phyloP scores from a whole-genome alignment of 805 yeast species.

The Candida stauntonica region DNA sequence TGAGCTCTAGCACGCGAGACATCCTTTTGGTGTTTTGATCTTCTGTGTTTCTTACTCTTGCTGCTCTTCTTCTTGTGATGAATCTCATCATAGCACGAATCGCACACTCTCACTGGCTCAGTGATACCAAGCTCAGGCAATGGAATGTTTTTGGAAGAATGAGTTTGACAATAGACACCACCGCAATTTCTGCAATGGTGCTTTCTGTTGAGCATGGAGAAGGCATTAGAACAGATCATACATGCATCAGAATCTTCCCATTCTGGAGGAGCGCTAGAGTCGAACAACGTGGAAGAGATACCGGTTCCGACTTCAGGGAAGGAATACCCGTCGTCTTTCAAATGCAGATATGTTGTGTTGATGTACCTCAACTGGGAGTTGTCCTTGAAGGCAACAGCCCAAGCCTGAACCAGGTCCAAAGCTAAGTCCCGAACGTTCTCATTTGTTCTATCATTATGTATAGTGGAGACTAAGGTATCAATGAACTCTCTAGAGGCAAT shows the following conservation, averaged over 20 bases:
- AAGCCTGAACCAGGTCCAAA: constrained; percentile 63
- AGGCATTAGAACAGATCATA: constrained; percentile 83
- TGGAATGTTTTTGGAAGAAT: constrained; percentile 69
- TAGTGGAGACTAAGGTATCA: constrained; percentile 58
- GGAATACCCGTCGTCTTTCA: constrained; percentile 56
- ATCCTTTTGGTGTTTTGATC: constrained; percentile 20
- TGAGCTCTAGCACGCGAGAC: constrained; percentile 25
- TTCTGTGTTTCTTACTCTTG: constrained; percentile 21
- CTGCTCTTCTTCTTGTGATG: constrained; percentile 33
- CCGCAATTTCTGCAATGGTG: constrained; percentile 98
- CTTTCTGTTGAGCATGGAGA: constrained; percentile 79
- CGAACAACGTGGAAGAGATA: constrained; percentile 55
- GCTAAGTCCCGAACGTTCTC: constrained; percentile 55
- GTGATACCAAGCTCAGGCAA: constrained; percentile 82
- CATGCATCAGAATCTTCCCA: constrained; percentile 96
- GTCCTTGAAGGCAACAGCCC: constrained; percentile 71
- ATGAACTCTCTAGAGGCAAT: constrained; percentile 81
- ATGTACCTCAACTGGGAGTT: constrained; percentile 65
- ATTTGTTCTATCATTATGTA: constrained; percentile 38
- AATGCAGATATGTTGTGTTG: constrained; percentile 51
- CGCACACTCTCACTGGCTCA: constrained; percentile 91
- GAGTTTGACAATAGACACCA: constrained; percentile 83
- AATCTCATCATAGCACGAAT: constrained; percentile 71
- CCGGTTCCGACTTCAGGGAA: constrained; percentile 50
- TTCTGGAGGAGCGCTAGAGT: constrained; percentile 91